Evolutionary conservation across 805 yeast species (phyloP), one percentile per base, ranked within the genome.

Genomic region (Schwanniomyces vanrijiae): DNA sequence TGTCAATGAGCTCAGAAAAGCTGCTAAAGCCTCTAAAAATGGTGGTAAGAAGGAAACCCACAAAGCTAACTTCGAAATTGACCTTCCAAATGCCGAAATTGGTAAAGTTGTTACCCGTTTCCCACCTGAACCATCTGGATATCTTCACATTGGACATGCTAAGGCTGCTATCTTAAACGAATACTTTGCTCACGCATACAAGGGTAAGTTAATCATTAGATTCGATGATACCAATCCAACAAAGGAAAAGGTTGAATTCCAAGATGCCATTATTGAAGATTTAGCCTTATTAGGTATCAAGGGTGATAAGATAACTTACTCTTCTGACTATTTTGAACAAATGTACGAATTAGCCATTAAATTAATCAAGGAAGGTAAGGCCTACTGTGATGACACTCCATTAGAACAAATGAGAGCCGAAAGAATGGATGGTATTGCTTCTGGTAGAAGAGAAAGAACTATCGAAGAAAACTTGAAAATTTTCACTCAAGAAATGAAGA

Each of bases 111-210:
- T 95, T 45, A 95, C 99, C 45, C 87, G 99, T 75, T 94, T 94
- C 83, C 99, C 96, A 44, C 99, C 99, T 55, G 99, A 94, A 76
- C 99, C 99, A 50, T 88, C 96, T 73, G 99, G 99, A 74, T 94
- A 91, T 71, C 80, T 94, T 71, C 99, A 94, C 73, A 94, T 94
- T 72, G 99, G 99, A 58, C 99, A 94, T 66, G 99, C 96, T 51
- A 94, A 94, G 73, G 99, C 99, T 52, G 99, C 99, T 46, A 78
- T 94, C 49, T 80, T 94, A 66, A 94, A 94, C 76, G 94, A 94
- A 72, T 92, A 91, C 75, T 92, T 94, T 75, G 99, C 99, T 42
- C 85, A 89, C 59, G 86, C 82, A 64, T 94, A 92, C 79, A 87
- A 94, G 63, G 99, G 99, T 67, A 94, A 94, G 73, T 82, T 94